Conservation (phyloP, 805 yeast genomes). For the Yueomyces sp. region DNA sequence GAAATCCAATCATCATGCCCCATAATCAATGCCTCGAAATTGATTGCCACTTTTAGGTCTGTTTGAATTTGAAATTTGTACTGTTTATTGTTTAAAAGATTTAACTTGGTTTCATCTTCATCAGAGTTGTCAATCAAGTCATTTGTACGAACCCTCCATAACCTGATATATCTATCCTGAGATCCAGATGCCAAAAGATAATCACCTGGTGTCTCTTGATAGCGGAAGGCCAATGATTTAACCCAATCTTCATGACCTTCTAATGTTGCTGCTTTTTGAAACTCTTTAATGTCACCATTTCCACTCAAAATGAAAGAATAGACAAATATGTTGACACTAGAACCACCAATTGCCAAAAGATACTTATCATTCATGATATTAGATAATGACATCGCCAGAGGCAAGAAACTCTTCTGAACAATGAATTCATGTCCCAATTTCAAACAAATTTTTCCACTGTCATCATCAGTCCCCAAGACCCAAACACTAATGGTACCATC, state of each 20-base stretch:
- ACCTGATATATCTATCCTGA: constrained; percentile 81
- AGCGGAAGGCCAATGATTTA: constrained; percentile 51
- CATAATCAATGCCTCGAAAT: constrained; percentile 85
- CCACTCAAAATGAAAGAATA: constrained; percentile 29
- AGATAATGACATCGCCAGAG: constrained; percentile 16
- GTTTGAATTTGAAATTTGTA: constrained; percentile 37
- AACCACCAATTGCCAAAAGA: constrained; percentile 62
- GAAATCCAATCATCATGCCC: constrained; percentile 99
- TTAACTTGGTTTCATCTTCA: constrained; percentile 33
- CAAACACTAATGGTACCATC: constrained; percentile 46
- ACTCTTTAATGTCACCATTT: constrained; percentile 7
- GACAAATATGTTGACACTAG: constrained; percentile 40
- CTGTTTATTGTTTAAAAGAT: constrained; percentile 56
- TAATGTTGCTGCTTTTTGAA: constrained; percentile 37
- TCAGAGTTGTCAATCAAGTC: constrained; percentile 44
- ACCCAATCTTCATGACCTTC: constrained; percentile 98
- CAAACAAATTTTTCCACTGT: constrained; percentile 5
- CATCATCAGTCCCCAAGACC: constrained; percentile 20
- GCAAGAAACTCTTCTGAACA: constrained; percentile 15
- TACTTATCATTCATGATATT: constrained; percentile 21
- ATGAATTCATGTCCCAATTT: constrained; percentile 13
- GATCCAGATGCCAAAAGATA: constrained; percentile 76
- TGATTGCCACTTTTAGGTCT: constrained; percentile 37
- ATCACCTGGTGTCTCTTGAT: constrained; percentile 32
- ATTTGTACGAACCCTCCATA: constrained; percentile 65